Percentiles rank a stretch among this genome's conserved stretches.
Conservation (phyloP, 176 grass and related monocot genomes). For the Canna indica region DNA sequence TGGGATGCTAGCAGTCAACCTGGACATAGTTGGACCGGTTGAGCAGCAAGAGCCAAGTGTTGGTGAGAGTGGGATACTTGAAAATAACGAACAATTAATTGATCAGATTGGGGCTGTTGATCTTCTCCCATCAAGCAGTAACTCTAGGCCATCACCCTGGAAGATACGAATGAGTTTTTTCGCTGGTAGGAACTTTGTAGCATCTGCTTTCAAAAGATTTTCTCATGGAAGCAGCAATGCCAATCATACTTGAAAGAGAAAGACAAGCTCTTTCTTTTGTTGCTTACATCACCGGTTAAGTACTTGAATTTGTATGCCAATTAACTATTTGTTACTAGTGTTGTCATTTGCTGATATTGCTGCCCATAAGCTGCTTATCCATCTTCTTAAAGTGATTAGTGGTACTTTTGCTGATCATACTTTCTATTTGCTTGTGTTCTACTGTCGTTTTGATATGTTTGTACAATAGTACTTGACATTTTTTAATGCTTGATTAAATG, state of each 20-base stretch:
- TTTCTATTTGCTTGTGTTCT: too few relatives aligned
- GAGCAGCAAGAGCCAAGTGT: slow-evolving; percentile 43
- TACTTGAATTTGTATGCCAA: too few relatives aligned
- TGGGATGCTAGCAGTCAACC: slow-evolving; percentile 51
- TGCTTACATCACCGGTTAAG: not conserved
- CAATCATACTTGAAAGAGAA: slow-evolving; percentile 20
- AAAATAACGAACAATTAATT: slow-evolving; percentile 47
- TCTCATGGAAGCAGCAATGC: slow-evolving; percentile 12
- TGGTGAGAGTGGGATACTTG: slow-evolving; percentile 44
- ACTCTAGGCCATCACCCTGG: slow-evolving; percentile 31
- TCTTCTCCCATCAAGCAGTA: slow-evolving; percentile 28
- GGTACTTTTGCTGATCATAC: too few relatives aligned
- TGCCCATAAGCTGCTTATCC: too few relatives aligned
- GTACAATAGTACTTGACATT: too few relatives aligned
- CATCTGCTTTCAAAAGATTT: slow-evolving; percentile 36
- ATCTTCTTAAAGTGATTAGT: too few relatives aligned
- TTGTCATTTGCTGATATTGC: too few relatives aligned
- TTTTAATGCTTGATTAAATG: too few relatives aligned
- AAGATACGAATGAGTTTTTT: slow-evolving; percentile 32
- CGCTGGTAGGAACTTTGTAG: slow-evolving; percentile 39
- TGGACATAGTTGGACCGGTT: slow-evolving; percentile 33
- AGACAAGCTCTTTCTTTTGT: not conserved
- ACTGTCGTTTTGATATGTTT: too few relatives aligned
- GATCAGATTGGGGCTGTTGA: slow-evolving; percentile 29
- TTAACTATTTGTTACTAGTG: too few relatives aligned